A percentile compares a stretch with the other conserved stretches of the same genome.
These are phyloP conservation scores for Aureobasidium sp. DNA, from an alignment of 2,329 filamentous ascomycete genomes.

Conservation along the genomic window DNA sequence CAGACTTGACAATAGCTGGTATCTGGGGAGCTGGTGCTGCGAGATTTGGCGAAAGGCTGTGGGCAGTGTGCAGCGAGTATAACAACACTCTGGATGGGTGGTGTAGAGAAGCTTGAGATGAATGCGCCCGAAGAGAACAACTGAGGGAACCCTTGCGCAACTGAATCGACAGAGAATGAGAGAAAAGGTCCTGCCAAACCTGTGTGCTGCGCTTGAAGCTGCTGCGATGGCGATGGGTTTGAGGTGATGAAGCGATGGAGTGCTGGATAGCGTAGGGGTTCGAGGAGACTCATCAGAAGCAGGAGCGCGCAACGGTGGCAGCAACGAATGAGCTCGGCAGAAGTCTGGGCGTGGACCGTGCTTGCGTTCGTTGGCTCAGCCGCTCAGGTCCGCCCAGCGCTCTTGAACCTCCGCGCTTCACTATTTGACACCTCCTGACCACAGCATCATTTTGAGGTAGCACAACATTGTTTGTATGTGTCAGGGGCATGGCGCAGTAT, in stretches of 20 bases:
- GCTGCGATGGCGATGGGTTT: constrained; percentile 1
- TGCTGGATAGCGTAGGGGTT: neutral
- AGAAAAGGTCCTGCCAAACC: constrained; percentile 13
- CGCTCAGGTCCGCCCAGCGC: too few relatives aligned
- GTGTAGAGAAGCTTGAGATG: neutral
- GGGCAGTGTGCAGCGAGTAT: constrained; percentile 16
- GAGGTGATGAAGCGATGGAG: neutral
- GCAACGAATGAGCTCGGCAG: neutral
- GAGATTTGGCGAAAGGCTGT: constrained; percentile 6
- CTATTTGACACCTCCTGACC: neutral
- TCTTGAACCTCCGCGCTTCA: neutral
- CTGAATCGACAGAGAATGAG: constrained; percentile 1
- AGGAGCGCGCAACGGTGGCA: neutral
- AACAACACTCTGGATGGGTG: constrained; percentile 5
- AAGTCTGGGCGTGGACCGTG: neutral
- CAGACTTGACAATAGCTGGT: constrained; percentile 15
- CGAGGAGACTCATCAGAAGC: neutral
- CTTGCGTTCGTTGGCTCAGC: neutral
- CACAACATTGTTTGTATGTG: neutral
- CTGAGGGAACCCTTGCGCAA: constrained; percentile 5
- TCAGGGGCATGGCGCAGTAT: neutral
- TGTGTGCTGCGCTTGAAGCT: constrained; percentile 3
- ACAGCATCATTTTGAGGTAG: neutral
- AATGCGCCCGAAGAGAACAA: constrained; percentile 4
- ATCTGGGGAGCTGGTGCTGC: constrained; percentile 14